Evolutionary conservation across 1,284 basidiomycete species (phyloP).

Genomic region (Ustilago bromivora): DNA sequence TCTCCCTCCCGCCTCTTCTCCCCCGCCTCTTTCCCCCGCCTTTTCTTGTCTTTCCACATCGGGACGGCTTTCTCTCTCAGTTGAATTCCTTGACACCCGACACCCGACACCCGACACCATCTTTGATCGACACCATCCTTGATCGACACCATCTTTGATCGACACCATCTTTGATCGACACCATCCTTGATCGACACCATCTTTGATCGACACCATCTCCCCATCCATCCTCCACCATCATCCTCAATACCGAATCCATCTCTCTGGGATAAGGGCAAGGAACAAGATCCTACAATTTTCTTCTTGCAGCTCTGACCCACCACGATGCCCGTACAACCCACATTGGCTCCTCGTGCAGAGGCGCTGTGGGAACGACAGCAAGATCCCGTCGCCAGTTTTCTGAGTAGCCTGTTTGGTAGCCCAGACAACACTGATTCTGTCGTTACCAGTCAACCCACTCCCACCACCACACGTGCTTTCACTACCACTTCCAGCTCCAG

Average conservation of each 20-base stretch:
- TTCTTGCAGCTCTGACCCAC: background rate
- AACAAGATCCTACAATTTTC: background rate
- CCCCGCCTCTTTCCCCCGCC: constrained; percentile 1
- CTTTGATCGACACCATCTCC: background rate
- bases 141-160: background rate
- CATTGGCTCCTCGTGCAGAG: constrained; percentile 28
- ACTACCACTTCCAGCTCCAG: constrained; percentile 12
- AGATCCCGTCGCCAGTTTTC: constrained; percentile 21
- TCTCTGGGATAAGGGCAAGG: background rate
- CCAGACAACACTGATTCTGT: constrained; percentile 32
- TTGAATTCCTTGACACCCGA: background rate
- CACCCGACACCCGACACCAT: background rate
- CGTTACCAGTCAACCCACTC: constrained; percentile 5
- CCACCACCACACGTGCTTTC: constrained; percentile 13
- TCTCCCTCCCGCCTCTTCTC: background rate
- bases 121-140: background rate
- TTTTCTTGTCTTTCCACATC: background rate
- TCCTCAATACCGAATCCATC: background rate
- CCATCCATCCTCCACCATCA: background rate
- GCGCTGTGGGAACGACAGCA: constrained; percentile 37
- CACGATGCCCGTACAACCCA: constrained; percentile 31
- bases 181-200: background rate
- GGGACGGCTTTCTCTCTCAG: background rate
- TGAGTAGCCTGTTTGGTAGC: constrained; percentile 14
- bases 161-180: background rate